These are phyloP conservation scores for Septoria petroselini DNA, from an alignment of 2,329 filamentous ascomycete genomes.

Conservation along the genomic window DNA sequence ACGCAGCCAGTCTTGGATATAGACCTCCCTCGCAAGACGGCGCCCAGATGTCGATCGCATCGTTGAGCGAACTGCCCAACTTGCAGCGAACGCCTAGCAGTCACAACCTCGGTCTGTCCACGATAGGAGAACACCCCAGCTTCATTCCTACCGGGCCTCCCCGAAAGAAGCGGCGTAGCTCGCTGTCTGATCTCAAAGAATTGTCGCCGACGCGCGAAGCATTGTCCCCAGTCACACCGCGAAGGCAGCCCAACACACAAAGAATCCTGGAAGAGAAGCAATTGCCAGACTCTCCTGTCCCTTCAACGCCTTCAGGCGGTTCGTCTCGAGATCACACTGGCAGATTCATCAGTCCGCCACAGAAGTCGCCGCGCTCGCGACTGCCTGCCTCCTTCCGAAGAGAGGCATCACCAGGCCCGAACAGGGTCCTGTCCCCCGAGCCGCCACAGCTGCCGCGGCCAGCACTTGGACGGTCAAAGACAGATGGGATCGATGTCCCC, in stretches of 20 bases:
- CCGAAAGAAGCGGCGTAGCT: slow-evolving; percentile 83
- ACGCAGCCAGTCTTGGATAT: slow-evolving; percentile 46
- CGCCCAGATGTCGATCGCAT: slow-evolving; percentile 35
- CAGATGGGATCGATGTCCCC: slow-evolving; percentile 25
- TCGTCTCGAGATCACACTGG: slow-evolving; percentile 39
- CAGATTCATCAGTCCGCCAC: slow-evolving; percentile 43
- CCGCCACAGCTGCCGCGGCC: slow-evolving; percentile 13
- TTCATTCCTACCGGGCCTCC: slow-evolving; percentile 46
- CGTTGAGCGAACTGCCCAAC: slow-evolving; percentile 41
- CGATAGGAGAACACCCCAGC: slow-evolving; percentile 50
- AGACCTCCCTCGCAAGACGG: slow-evolving; percentile 58
- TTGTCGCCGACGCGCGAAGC: slow-evolving; percentile 41
- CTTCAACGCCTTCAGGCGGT: slow-evolving; percentile 30
- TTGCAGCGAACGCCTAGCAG: slow-evolving; percentile 25
- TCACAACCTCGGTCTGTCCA: slow-evolving; percentile 42
- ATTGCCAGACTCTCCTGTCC: slow-evolving; percentile 40
- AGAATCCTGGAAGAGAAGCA: slow-evolving; percentile 30
- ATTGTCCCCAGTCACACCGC: slow-evolving; percentile 26
- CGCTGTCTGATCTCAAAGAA: slow-evolving; percentile 77
- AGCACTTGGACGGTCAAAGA: slow-evolving; percentile 36
- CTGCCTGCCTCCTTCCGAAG: slow-evolving; percentile 42
- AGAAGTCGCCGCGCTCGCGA: slow-evolving; percentile 35
- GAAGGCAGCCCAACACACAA: slow-evolving; percentile 25
- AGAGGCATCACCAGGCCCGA: slow-evolving; percentile 43
- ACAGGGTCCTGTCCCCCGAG: slow-evolving; percentile 23